Conservation (phyloP, 345 rosid species). For the Eucalyptus decipiens region DNA sequence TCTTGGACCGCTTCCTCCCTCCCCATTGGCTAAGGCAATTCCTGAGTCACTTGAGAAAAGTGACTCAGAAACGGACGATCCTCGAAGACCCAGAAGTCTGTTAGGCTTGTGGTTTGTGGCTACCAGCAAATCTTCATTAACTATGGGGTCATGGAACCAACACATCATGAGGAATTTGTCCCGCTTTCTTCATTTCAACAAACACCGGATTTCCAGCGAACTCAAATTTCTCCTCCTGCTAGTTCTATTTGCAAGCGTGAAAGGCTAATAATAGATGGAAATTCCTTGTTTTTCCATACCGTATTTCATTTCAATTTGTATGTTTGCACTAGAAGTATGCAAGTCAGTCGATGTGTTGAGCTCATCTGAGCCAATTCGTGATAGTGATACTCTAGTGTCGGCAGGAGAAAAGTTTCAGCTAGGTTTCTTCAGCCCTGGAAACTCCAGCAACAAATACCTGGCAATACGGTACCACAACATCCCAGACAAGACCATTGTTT, state of each 20-base stretch:
- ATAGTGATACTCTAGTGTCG: neutral
- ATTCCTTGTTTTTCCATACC: neutral
- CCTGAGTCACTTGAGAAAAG: too few species aligned
- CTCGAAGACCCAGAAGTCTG: too few species aligned
- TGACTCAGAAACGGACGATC: too few species aligned
- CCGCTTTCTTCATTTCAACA: too few species aligned
- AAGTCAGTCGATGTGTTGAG: neutral
- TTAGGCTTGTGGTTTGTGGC: too few species aligned
- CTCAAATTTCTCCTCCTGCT: neutral
- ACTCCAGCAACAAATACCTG: neutral
- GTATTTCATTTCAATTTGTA: neutral
- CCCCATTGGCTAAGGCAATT: too few species aligned
- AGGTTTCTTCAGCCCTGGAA: neutral
- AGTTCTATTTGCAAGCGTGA: neutral
- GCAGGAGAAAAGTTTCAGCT: neutral
- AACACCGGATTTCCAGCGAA: too few species aligned
- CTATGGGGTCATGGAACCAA: too few species aligned
- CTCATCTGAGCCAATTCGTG: neutral
- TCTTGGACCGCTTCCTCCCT: too few species aligned
- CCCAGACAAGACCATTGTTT: neutral
- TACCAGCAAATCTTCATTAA: too few species aligned
- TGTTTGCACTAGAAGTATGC: neutral
- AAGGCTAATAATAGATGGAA: neutral
- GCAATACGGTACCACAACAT: neutral
- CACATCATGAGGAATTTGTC: too few species aligned